Evolutionary conservation across 345 rosid species (phyloP).

Genomic region (Mallotus nudiflorus): DNA sequence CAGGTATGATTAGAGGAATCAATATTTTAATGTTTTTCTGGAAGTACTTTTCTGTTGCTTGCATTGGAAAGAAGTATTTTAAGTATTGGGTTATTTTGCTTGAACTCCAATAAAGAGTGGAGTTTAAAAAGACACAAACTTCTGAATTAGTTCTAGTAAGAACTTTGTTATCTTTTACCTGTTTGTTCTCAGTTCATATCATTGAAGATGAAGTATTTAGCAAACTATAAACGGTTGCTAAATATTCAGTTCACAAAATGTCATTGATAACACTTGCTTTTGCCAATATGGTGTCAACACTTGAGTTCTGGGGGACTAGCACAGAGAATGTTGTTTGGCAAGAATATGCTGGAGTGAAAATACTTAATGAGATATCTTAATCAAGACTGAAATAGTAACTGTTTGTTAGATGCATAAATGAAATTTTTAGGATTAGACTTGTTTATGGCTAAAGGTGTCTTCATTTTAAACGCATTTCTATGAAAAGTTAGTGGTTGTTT

Average conservation of each 20-base stretch:
- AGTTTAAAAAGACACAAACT: background rate
- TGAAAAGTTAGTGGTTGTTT: background rate
- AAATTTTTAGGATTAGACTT: too few species aligned
- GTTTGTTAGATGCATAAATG: background rate
- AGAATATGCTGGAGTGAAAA: background rate
- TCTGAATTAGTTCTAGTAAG: constrained; percentile 11
- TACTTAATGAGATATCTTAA: background rate
- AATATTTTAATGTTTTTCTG: background rate
- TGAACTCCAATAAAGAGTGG: background rate
- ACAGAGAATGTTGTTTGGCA: background rate
- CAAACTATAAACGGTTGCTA: background rate
- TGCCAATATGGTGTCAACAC: background rate
- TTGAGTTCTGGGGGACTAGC: background rate
- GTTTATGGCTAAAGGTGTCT: background rate
- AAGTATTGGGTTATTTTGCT: background rate
- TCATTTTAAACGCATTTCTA: background rate
- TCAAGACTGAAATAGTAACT: background rate
- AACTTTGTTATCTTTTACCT: background rate
- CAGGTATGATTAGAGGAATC: constrained; percentile 48
- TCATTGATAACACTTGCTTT: background rate
- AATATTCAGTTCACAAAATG: background rate
- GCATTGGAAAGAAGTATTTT: too few species aligned
- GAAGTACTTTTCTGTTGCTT: too few species aligned
- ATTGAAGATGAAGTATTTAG: background rate
- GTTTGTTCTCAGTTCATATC: background rate